A percentile compares a stretch with the other conserved stretches of the same genome.
These are phyloP conservation scores for Umbelopsis ramanniana DNA, from an alignment of 192 early-diverging fungal genomes.

Conservation along the genomic window DNA sequence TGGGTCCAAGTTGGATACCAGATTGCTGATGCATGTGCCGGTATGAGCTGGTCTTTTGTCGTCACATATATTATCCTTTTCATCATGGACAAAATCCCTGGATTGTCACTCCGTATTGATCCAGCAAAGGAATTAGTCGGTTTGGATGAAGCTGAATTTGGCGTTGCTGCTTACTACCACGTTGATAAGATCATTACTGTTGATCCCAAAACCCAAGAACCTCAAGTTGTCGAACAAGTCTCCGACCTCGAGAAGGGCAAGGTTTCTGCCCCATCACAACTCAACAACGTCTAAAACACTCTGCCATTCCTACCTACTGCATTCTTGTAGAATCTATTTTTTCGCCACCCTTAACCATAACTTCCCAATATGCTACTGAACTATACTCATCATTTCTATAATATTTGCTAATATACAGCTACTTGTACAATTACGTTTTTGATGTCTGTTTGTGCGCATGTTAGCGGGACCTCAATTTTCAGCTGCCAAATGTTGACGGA, in stretches of 20 bases:
- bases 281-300: constrained; percentile 26
- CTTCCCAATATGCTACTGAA: not conserved
- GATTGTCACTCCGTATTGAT: constrained; percentile 76
- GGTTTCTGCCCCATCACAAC: constrained; percentile 9
- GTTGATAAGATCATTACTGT: constrained; percentile 49
- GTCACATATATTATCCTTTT: constrained; percentile 75
- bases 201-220: constrained; percentile 39
- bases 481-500: not conserved
- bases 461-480: not conserved
- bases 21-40: constrained; percentile 74
- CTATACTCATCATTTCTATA: constrained; percentile 7
- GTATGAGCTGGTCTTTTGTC: constrained; percentile 74
- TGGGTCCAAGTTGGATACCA: constrained; percentile 87
- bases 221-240: constrained; percentile 30
- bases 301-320: not conserved
- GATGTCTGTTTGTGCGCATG: not conserved
- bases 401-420: constrained; percentile 18
- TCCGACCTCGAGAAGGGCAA: constrained; percentile 14
- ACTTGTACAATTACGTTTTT: constrained; percentile 15
- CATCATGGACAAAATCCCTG: constrained; percentile 80
- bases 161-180: constrained; percentile 65
- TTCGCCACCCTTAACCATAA: not conserved
- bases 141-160: constrained; percentile 82
- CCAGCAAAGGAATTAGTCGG: constrained; percentile 70
- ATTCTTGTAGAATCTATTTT: not conserved